Percentiles rank a stretch among this genome's conserved stretches.
Evolutionary conservation across 495 filamentous ascomycete genomes (phyloP).

Genomic region (Tuber magnatum): DNA sequence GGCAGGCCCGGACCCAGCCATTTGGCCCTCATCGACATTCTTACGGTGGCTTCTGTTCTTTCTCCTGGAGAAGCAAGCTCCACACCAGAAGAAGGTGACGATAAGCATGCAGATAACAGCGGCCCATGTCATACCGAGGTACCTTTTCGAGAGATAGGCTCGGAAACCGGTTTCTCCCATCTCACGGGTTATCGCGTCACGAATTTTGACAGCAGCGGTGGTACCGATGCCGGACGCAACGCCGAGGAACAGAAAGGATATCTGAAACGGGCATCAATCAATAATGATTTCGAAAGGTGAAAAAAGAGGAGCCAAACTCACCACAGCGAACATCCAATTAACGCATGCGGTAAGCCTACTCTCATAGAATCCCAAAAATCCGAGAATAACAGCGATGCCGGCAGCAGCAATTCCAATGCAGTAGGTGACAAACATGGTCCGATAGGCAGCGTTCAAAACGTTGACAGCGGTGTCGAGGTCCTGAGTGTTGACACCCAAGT

Average conservation of each 20-base stretch:
- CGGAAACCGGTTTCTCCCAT: conserved; percentile 14
- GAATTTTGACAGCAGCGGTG: conserved; percentile 23
- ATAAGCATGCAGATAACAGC: conserved; percentile 28
- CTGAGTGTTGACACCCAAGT: conserved; percentile 27
- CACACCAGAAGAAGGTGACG: conserved; percentile 30
- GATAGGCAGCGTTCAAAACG: conserved; percentile 30
- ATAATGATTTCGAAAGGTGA: not conserved
- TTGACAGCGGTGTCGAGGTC: conserved; percentile 24
- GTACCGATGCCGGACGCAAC: conserved; percentile 31
- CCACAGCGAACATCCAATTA: conserved; percentile 27
- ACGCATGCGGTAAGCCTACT: conserved; percentile 17
- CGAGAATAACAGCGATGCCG: conserved; percentile 25
- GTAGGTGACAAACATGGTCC: conserved; percentile 35
- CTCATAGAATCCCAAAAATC: conserved; percentile 16
- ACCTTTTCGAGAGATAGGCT: conserved; percentile 11
- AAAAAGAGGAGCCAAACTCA: conserved; percentile 4
- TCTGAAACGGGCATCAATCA: not conserved
- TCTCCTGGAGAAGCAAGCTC: conserved; percentile 23
- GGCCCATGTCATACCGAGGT: conserved; percentile 35
- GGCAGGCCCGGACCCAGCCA: conserved; percentile 2
- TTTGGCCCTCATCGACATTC: conserved; percentile 3
- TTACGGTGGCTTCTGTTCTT: conserved; percentile 7
- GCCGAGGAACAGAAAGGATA: conserved; percentile 27
- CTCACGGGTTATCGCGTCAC: conserved; percentile 31
- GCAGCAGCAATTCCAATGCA: conserved; percentile 28